Base-by-base conservation (phyloP, 306 rosid genomes). In the Herpetospermum pedunculosum region DNA sequence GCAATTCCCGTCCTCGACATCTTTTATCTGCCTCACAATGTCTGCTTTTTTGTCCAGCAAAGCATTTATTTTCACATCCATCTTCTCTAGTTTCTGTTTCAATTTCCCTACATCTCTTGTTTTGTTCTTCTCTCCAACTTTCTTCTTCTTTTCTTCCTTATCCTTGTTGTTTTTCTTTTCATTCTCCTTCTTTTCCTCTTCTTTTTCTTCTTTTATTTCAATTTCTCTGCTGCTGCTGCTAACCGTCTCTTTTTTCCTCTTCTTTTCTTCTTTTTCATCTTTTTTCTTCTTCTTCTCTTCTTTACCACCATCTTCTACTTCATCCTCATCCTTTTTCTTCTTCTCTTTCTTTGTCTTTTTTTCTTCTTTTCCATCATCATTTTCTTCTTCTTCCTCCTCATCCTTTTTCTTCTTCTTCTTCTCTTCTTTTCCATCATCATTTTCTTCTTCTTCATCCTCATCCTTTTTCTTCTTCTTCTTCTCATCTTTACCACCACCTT, bases 41-140 rank as follows among this genome's bases (percentile, higher is more conserved):
- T 86, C 86, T 35, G 80, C 85, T 78, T 87, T 89, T 65, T 80
- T 25, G 37, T 74, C 84, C 8, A 75, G 71, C 1, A 87, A 88
- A 55, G 84, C 81, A 38, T 89, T 87, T 75, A 89, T 57, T 81
- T 92, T 85, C 16, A 6, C 80, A 57, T 87, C 76, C 13, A 89
- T 5, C 72, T 89, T 81, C 78, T 82, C 96, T 50, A 89, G 83
- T 76, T 87, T 88, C 67, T 78, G 90, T 65, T 85, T 89, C 63
- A 92, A 81, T 52, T 74, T 79, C 52, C 82, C 83, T 37, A 63
- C 26, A 77, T 87, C 89, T 37, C 75, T 86, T 76, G 23, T 59
- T 63, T 84, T 87, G 43, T 72, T 84, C 57, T 80, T 82, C 52
- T 60, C 87, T 6, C 72, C 83, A 26, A 43, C 75, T 77, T 86